phyloP scores from a whole-genome alignment of 306 rosid species.

The Dalbergia oliveri region DNA sequence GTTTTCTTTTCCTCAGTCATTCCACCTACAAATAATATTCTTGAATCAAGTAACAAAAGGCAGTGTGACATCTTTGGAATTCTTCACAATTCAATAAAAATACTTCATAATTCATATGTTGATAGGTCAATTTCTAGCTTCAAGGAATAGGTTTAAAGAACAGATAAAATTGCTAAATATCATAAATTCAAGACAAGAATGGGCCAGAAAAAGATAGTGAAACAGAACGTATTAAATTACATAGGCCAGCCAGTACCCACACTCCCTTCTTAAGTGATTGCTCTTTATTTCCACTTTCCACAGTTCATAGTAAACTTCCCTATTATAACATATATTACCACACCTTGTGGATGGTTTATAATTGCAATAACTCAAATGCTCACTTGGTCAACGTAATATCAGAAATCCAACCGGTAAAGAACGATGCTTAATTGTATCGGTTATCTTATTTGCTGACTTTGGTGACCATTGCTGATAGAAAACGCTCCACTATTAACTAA shows the following conservation, averaged over 20 bases:
- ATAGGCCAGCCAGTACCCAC: not conserved
- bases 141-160: constrained; percentile 17
- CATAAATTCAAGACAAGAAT: constrained; percentile 11
- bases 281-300: constrained; percentile 9
- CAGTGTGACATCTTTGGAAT: constrained; percentile 9
- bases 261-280: constrained; percentile 22
- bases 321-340: not conserved
- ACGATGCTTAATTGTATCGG: not conserved
- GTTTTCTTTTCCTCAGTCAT: constrained; percentile 87
- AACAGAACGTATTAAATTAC: constrained; percentile 5
- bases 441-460: no score
- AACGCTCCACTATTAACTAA: not conserved
- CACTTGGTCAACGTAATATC: not conserved
- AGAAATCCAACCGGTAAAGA: constrained; percentile 18
- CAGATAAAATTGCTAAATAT: constrained; percentile 7
- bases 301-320: not conserved
- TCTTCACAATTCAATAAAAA: constrained; percentile 29
- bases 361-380: constrained; percentile 27
- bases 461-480: not conserved
- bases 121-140: not conserved
- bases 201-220: not conserved
- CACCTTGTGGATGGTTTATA: constrained; percentile 9
- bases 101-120: constrained; percentile 2
- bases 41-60: constrained; percentile 31
- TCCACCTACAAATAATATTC: constrained; percentile 66